Evolutionary conservation across 192 early-diverging fungal genomes (phyloP).

Genomic region (Podochytrium sp.): DNA sequence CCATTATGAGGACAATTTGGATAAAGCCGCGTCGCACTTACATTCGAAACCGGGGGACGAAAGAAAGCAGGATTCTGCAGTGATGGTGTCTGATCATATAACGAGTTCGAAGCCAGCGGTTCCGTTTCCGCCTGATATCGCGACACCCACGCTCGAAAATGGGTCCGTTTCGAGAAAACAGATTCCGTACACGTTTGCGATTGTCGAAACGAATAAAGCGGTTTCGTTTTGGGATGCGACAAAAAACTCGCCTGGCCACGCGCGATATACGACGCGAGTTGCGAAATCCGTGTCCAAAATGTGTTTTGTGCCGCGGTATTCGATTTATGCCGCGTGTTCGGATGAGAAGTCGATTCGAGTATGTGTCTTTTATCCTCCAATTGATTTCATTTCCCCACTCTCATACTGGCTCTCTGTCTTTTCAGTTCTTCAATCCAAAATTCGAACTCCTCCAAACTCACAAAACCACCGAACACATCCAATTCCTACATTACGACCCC

Average conservation of each 20-base stretch:
- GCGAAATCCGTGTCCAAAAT: slow-evolving; percentile 32
- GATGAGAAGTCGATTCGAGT: slow-evolving; percentile 43
- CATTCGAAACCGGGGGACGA: not conserved
- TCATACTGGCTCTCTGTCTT: not conserved
- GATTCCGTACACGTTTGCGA: slow-evolving; percentile 37
- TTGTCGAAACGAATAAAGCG: slow-evolving; percentile 36
- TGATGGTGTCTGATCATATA: not conserved
- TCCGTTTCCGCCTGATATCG: not conserved
- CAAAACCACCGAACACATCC: slow-evolving; percentile 38
- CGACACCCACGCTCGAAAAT: not conserved
- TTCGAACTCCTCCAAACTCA: slow-evolving; percentile 43
- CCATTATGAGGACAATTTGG: slow-evolving; percentile 10
- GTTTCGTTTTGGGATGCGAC: slow-evolving; percentile 47
- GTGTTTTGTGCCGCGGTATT: slow-evolving; percentile 37
- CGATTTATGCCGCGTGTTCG: slow-evolving; percentile 40
- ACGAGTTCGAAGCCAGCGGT: not conserved
- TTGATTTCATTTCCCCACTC: not conserved
- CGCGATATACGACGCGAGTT: slow-evolving; percentile 24
- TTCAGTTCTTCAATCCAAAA: slow-evolving; percentile 53
- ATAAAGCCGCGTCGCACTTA: slow-evolving; percentile 1
- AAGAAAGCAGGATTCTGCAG: slow-evolving; percentile 11
- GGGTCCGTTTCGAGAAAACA: not conserved
- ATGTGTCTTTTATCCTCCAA: not conserved
- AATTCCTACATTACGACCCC: slow-evolving; percentile 41
- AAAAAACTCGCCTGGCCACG: not conserved